Percentiles rank a stretch among this genome's conserved stretches.
Conservation (phyloP, 441 rosid genomes). For the Hypseocharis bilobata region DNA sequence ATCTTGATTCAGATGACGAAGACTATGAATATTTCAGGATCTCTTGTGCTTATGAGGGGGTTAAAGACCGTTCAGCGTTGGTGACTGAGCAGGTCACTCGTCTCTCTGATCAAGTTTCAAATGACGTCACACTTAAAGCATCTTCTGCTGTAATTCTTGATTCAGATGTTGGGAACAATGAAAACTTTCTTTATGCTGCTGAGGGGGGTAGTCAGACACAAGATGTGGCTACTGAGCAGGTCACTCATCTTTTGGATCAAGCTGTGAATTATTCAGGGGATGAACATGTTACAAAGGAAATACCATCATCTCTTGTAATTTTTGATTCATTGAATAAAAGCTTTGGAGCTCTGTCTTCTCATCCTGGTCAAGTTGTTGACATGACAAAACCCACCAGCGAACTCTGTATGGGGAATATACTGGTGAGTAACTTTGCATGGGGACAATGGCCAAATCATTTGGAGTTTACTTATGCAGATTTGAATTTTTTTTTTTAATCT, state of each 20-base stretch:
- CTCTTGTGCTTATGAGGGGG: constrained; percentile 19
- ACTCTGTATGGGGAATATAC: background rate
- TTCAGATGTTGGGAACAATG: background rate
- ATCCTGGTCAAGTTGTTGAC: background rate
- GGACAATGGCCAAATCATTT: background rate
- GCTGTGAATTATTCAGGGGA: background rate
- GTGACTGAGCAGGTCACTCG: constrained; percentile 35
- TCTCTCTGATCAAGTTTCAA: too few species aligned
- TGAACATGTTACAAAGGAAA: background rate
- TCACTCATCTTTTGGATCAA: background rate
- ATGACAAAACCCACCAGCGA: background rate
- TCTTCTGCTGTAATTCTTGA: too few species aligned
- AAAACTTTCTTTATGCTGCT: background rate
- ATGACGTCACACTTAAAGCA: background rate
- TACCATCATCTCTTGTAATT: background rate
- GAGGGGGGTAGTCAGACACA: background rate
- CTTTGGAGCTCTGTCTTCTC: background rate
- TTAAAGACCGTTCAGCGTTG: background rate
- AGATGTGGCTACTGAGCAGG: background rate
- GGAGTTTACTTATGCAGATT: background rate
- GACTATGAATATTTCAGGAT: constrained; percentile 40
- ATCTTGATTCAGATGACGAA: constrained; percentile 74
- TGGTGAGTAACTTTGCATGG: background rate
- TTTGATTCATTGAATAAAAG: background rate
- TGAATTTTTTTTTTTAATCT: background rate